phyloP scores from a whole-genome alignment of 1,284 basidiomycete species.

The Veloboletus limbatus region DNA sequence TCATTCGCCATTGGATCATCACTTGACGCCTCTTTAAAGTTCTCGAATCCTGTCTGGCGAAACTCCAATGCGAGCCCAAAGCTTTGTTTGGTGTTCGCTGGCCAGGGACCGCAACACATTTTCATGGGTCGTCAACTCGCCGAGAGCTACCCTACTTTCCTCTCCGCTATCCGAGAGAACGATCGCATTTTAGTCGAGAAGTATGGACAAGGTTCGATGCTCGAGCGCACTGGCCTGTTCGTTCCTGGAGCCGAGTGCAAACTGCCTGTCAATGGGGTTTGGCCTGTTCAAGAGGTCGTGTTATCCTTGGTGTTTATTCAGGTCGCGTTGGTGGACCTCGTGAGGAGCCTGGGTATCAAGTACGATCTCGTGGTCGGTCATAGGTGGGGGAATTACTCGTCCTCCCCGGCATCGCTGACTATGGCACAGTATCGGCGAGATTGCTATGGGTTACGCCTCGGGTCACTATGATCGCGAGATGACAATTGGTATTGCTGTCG shows the following conservation, averaged over 20 bases:
- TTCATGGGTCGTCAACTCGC: conserved; percentile 34
- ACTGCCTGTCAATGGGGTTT: conserved; percentile 26
- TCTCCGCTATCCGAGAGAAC: conserved; percentile 27
- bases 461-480: conserved; percentile 34
- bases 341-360: conserved; percentile 27
- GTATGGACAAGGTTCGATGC: conserved; percentile 28
- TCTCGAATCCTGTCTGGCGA: conserved; percentile 26
- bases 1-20: conserved; percentile 23
- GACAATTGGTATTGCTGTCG: conserved; percentile 30
- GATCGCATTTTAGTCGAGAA: conserved; percentile 26
- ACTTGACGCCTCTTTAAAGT: conserved; percentile 19
- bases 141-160: conserved; percentile 26
- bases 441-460: conserved; percentile 35
- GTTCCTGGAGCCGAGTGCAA: conserved; percentile 28
- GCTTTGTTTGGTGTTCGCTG: conserved; percentile 32
- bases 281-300: conserved; percentile 33
- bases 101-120: conserved; percentile 32
- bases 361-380: conserved; percentile 33
- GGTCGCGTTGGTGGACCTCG: conserved; percentile 28
- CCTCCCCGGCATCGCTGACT: neutral
- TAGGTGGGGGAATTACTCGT: conserved; percentile 18
- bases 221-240: conserved; percentile 33
- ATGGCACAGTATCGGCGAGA: conserved; percentile 30
- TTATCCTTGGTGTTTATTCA: conserved; percentile 32
- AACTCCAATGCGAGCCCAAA: conserved; percentile 22